Conservation (phyloP, 164 flowering plant genomes). For the Piper betle region DNA sequence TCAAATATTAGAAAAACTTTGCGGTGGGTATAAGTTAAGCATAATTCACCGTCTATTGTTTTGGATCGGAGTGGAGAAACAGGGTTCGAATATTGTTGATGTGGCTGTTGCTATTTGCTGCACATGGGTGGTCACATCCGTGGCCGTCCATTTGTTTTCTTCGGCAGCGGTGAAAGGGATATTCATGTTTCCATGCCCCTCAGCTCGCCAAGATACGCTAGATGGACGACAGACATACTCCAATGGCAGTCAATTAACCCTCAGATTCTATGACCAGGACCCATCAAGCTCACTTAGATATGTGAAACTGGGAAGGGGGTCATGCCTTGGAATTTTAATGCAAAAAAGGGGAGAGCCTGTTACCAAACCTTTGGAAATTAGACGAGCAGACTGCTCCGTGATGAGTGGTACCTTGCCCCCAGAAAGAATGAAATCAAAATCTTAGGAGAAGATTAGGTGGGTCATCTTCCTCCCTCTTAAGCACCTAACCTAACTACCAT, state of each 20-base stretch:
- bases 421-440: neutral
- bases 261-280: constrained; percentile 2
- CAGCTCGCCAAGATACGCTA: neutral
- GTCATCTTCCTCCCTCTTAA: constrained; percentile 1
- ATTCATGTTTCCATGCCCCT: neutral
- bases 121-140: constrained; percentile 2
- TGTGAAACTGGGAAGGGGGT: too few species aligned
- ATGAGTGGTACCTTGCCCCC: neutral
- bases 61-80: neutral
- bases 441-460: constrained; percentile 5
- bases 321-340: neutral
- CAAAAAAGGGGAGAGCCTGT: neutral
- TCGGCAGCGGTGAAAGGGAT: neutral
- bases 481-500: constrained; percentile 2
- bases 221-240: constrained; percentile 1
- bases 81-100: neutral
- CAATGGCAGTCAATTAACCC: neutral
- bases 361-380: neutral
- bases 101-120: neutral
- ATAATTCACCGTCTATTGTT: neutral
- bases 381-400: neutral
- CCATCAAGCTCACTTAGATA: neutral
- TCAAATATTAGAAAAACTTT: neutral
- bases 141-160: neutral
- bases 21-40: neutral